Evolutionary conservation across 495 filamentous ascomycete genomes (phyloP).

Genomic region (Aeminium ludgeri): DNA sequence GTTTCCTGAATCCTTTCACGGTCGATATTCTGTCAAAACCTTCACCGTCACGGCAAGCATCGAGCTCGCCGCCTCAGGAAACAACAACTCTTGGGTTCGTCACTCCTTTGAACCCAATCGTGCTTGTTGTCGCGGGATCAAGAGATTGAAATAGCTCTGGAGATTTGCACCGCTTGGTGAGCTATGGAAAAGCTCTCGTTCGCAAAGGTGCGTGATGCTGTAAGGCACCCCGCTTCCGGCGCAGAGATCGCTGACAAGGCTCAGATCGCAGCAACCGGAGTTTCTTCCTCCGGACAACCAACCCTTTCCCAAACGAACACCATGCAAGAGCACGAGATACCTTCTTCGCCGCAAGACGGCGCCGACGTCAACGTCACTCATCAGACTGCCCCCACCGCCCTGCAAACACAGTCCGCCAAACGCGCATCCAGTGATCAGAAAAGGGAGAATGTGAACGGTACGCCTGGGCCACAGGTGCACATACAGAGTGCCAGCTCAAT

Average conservation of each 20-base stretch:
- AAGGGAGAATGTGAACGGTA: no score
- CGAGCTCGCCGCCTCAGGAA: conserved; percentile 14
- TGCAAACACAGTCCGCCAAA: no score
- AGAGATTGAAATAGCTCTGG: no score
- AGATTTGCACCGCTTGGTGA: no score
- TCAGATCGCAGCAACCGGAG: conserved; percentile 12
- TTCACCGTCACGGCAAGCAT: conserved; percentile 13
- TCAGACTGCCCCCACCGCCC: not conserved
- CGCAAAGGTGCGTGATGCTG: conserved; percentile 34
- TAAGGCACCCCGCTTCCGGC: not conserved
- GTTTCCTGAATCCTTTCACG: conserved; percentile 16
- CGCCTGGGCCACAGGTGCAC: not conserved
- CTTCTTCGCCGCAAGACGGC: conserved; percentile 6
- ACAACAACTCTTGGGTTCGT: conserved; percentile 13
- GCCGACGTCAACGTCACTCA: not conserved
- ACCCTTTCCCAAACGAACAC: not conserved
- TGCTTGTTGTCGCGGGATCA: no score
- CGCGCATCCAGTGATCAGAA: no score
- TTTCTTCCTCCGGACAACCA: conserved; percentile 2
- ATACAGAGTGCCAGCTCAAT: conserved; percentile 2
- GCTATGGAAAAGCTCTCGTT: conserved; percentile 27
- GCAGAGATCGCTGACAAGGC: not conserved
- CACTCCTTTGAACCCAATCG: conserved; percentile 6
- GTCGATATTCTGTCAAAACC: conserved; percentile 8
- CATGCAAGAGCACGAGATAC: not conserved